phyloP scores from a whole-genome alignment of 805 yeast genomes.

The Nakazawaea sp. region DNA sequence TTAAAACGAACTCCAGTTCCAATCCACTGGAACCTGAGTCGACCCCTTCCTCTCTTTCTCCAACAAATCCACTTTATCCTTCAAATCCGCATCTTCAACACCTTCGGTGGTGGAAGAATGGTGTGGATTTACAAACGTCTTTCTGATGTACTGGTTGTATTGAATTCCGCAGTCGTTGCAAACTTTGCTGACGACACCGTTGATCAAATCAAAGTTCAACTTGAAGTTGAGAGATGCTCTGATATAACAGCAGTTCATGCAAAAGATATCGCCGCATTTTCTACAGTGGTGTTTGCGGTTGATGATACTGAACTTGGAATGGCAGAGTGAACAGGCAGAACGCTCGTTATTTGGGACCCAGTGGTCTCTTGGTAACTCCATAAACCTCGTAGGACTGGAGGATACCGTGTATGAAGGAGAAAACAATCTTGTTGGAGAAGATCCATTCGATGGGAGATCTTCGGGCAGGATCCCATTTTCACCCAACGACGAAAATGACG shows the following conservation, averaged over 20 bases:
- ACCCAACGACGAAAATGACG: constrained; percentile 2
- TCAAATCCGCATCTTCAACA: constrained; percentile 5
- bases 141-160: constrained; percentile 19
- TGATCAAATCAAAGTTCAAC: constrained; percentile 26
- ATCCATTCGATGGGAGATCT: background rate
- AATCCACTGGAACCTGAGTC: constrained; percentile 30
- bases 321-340: constrained; percentile 29
- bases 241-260: constrained; percentile 25
- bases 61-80: constrained; percentile 10
- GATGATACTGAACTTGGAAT: constrained; percentile 19
- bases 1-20: constrained; percentile 50
- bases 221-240: constrained; percentile 25
- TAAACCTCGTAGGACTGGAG: constrained; percentile 3
- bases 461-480: background rate
- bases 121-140: constrained; percentile 17
- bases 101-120: constrained; percentile 15
- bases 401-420: background rate
- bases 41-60: constrained; percentile 13
- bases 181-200: constrained; percentile 21
- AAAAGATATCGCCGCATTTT: constrained; percentile 42
- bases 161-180: constrained; percentile 28
- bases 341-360: constrained; percentile 41
- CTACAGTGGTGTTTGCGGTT: constrained; percentile 42
- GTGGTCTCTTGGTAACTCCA: constrained; percentile 44
- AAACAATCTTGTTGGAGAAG: background rate